These are phyloP conservation scores for Scleroderma bovista DNA, from an alignment of 768 basidiomycete species.

Conservation along the genomic window DNA sequence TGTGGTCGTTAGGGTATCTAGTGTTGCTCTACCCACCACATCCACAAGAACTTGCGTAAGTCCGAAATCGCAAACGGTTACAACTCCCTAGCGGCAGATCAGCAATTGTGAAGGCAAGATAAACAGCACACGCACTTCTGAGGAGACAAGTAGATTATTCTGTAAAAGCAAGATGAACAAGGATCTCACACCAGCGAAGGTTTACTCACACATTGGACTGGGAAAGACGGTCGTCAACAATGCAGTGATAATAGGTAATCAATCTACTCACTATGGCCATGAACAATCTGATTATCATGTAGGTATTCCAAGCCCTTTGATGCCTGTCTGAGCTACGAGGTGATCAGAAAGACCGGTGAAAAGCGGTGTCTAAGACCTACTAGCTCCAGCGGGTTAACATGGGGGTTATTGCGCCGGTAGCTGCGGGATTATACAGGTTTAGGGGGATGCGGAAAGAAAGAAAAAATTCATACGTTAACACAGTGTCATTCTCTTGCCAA, in stretches of 20 bases:
- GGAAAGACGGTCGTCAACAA: neutral
- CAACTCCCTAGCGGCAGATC: constrained; percentile 36
- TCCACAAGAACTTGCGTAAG: constrained; percentile 58
- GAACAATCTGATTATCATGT: constrained; percentile 46
- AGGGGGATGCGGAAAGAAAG: neutral
- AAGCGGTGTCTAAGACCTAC: constrained; percentile 26
- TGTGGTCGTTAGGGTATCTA: constrained; percentile 40
- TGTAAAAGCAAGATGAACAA: constrained; percentile 16
- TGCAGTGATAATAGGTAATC: constrained; percentile 1
- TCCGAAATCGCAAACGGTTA: constrained; percentile 59
- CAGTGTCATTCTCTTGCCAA: constrained; percentile 52
- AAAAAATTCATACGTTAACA: constrained; percentile 38
- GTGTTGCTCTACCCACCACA: constrained; percentile 44
- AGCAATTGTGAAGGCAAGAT: neutral
- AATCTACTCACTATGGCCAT: constrained; percentile 52
- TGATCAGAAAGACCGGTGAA: neutral
- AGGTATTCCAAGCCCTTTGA: constrained; percentile 54
- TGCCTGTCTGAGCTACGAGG: constrained; percentile 43
- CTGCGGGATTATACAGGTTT: constrained; percentile 22
- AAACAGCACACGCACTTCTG: constrained; percentile 30
- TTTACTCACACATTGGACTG: constrained; percentile 57
- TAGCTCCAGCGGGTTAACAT: constrained; percentile 37
- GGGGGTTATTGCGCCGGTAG: constrained; percentile 33
- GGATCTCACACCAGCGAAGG: neutral
- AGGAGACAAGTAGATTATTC: constrained; percentile 56